Base-by-base conservation (phyloP, 2,329 filamentous ascomycete genomes). In the Colletotrichum sp. region DNA sequence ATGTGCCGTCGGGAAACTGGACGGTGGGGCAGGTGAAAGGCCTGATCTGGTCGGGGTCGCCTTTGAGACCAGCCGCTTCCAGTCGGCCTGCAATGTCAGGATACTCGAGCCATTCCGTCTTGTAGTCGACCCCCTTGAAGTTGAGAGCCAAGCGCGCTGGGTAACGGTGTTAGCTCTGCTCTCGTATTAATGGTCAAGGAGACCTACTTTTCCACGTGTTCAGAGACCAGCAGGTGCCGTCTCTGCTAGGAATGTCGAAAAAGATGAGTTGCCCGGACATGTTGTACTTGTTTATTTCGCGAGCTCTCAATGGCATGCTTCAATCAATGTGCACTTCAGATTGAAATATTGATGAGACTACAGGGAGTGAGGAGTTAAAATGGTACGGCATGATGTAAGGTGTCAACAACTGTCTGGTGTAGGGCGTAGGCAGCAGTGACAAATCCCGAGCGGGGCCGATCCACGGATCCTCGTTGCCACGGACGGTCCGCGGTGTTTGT, bases 141-240 rank as follows among this genome's bases (percentile, higher is more conserved):
- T 95, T 95, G 60, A 95, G 84, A 4, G 89, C 81, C 72, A 95
- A 83, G 2, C 93, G 92, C 60, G 91, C 93, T 94, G 69, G 30
- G 9, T 7, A 2, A n/a, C 12, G 18, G 10, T 10, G 52, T 39
- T 62, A 71, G 77, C 21, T 13, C 3, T 21, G 12, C 6, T 13
- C 21, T 34, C 30, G 8, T 30, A 21, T 28, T 32, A 9, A 9
- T 34, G 30, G 7, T n/a, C 6, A 7, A 24, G 21, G 3, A 18
- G 67, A 15, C 81, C 79, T 84, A 93, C 92, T 91, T 84, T 93
- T 95, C 93, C 93, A 95, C 1, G 93, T 90, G 81, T 95, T 95
- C 62, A 90, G 84, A 2, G 92, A 93, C 93, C 93, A 95, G 67
- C 85, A 81, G 9, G 84, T 84, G 52, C 85, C 82, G 18, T 85